These are phyloP conservation scores for Protomyces inouyei DNA, from an alignment of 1,139 yeast genomes.

Conservation along the genomic window DNA sequence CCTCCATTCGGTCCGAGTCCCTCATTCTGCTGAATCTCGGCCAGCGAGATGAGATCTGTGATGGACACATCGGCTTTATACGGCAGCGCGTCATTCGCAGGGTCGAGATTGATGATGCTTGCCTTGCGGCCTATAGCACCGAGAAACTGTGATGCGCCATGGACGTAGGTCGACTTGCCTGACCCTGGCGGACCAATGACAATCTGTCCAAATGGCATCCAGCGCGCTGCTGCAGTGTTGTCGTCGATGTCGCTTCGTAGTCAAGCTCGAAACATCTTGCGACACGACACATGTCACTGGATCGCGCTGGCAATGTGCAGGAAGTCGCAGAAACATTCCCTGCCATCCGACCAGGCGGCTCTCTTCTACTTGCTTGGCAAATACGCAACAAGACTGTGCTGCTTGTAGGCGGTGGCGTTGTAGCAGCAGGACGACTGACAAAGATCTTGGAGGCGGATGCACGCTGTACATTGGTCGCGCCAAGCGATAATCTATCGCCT, in stretches of 20 bases:
- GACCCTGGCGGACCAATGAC: constrained; percentile 98
- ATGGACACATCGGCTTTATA: constrained; percentile 86
- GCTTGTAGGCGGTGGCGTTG: constrained; percentile 72
- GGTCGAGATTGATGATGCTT: constrained; percentile 79
- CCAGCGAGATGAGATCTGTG: constrained; percentile 79
- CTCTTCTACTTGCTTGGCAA: constrained; percentile 69
- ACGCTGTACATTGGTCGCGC: constrained; percentile 56
- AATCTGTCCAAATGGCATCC: constrained; percentile 39
- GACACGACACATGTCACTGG: neutral
- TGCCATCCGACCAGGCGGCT: constrained; percentile 42
- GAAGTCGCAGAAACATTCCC: constrained; percentile 25
- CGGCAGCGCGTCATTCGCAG: constrained; percentile 80
- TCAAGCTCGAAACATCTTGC: neutral
- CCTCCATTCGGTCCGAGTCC: constrained; percentile 96
- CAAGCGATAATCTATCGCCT: constrained; percentile 53
- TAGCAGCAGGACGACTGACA: constrained; percentile 64
- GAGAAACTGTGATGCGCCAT: constrained; percentile 84
- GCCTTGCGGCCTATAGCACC: constrained; percentile 90
- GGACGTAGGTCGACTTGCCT: constrained; percentile 92
- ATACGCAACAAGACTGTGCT: constrained; percentile 58
- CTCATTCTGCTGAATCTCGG: constrained; percentile 96
- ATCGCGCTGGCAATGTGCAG: constrained; percentile 15
- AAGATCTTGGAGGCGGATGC: constrained; percentile 69
- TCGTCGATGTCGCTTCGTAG: neutral
- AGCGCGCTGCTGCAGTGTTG: neutral